Conservation (phyloP, 2,329 filamentous ascomycete species). For the Basipetospora chlamydospora region DNA sequence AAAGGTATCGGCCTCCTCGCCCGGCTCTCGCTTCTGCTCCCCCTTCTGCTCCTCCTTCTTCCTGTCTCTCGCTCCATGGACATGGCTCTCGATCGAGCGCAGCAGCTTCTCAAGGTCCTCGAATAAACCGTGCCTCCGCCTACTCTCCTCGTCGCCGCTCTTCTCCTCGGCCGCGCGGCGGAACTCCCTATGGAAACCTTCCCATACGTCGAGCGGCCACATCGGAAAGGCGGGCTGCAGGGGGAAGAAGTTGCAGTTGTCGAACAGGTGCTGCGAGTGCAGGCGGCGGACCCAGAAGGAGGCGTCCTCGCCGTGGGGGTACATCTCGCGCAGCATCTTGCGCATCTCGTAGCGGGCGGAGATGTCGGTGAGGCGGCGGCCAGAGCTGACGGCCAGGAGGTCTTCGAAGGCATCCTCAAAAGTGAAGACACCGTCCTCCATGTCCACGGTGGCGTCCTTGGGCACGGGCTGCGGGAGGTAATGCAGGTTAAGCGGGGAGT, state of each 20-base stretch:
- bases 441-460: conserved; percentile 23
- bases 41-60: background rate
- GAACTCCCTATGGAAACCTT: conserved; percentile 17
- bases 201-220: conserved; percentile 13
- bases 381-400: conserved; percentile 32
- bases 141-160: conserved; percentile 12
- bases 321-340: conserved; percentile 22
- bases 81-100: conserved; percentile 2
- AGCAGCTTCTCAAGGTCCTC: conserved; percentile 2
- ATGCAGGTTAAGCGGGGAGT: conserved; percentile 29
- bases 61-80: background rate
- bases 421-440: conserved; percentile 26
- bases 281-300: conserved; percentile 26
- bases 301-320: conserved; percentile 23
- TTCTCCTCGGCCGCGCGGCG: conserved; percentile 14
- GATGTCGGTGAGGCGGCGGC: conserved; percentile 26
- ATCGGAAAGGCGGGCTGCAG: conserved; percentile 11
- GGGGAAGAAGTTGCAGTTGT: conserved; percentile 14
- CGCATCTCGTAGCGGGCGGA: conserved; percentile 19
- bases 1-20: conserved; percentile 18
- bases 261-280: conserved; percentile 22
- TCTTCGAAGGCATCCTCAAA: conserved; percentile 46
- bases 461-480: conserved; percentile 32
- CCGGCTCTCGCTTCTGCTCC: conserved; percentile 1
- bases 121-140: conserved; percentile 4